Evolutionary conservation across 2,329 filamentous ascomycete genomes (phyloP).

Genomic region (Dendryphion nanum): DNA sequence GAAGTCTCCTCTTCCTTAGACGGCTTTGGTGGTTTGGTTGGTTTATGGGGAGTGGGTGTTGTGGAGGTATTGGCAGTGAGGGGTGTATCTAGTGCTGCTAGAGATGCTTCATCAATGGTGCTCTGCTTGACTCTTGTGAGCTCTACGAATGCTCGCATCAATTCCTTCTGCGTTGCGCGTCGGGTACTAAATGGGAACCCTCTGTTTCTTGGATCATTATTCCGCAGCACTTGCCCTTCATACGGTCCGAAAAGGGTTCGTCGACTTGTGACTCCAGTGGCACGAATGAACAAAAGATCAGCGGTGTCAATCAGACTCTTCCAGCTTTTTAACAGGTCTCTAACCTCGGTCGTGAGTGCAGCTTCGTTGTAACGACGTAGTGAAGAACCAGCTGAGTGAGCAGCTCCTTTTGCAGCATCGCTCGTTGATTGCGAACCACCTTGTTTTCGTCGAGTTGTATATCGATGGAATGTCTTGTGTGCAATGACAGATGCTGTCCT

Average conservation of each 20-base stretch:
- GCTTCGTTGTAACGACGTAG: slow-evolving; percentile 92
- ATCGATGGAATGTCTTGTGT: slow-evolving; percentile 97
- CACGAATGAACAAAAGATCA: slow-evolving; percentile 83
- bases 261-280: slow-evolving; percentile 82
- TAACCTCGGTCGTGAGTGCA: slow-evolving; percentile 84
- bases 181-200: slow-evolving; percentile 93
- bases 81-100: slow-evolving; percentile 49
- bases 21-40: slow-evolving; percentile 56
- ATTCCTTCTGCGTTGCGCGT: slow-evolving; percentile 86
- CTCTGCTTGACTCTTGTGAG: slow-evolving; percentile 85
- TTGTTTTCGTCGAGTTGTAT: slow-evolving; percentile 94
- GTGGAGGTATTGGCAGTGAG: slow-evolving; percentile 42
- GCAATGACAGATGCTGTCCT: slow-evolving; percentile 84
- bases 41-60: slow-evolving; percentile 25
- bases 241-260: slow-evolving; percentile 88
- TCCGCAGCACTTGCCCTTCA: slow-evolving; percentile 77
- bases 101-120: slow-evolving; percentile 67
- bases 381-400: slow-evolving; percentile 88
- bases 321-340: slow-evolving; percentile 79
- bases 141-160: slow-evolving; percentile 93
- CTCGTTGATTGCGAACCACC: slow-evolving; percentile 93
- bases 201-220: slow-evolving; percentile 76
- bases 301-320: slow-evolving; percentile 79
- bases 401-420: slow-evolving; percentile 88
- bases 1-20: slow-evolving; percentile 85